Evolutionary conservation across 2,329 filamentous ascomycete species (phyloP).

Genomic region (Exophiala sp.): DNA sequence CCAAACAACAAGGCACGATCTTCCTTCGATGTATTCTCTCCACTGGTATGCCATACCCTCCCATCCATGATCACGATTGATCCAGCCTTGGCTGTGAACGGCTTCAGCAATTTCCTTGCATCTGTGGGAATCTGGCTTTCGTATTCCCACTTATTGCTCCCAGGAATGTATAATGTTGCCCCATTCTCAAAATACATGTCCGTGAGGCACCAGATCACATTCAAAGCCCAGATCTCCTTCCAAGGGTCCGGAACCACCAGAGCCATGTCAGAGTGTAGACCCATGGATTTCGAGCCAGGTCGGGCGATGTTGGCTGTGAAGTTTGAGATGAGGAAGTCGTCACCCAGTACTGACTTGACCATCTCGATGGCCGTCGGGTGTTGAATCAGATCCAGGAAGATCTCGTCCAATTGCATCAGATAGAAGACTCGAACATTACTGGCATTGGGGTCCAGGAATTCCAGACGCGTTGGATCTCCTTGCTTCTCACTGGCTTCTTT

Average conservation of each 20-base stretch:
- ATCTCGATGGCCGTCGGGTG: slow-evolving; percentile 31
- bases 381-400: slow-evolving; percentile 31
- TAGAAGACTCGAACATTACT: slow-evolving; percentile 34
- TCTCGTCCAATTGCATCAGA: slow-evolving; percentile 31
- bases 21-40: slow-evolving; percentile 33
- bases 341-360: slow-evolving; percentile 31
- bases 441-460: slow-evolving; percentile 30
- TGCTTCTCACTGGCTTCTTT: slow-evolving; percentile 26
- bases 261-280: slow-evolving; percentile 35
- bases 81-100: slow-evolving; percentile 34
- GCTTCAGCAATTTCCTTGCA: slow-evolving; percentile 30
- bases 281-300: slow-evolving; percentile 33
- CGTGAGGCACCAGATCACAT: slow-evolving; percentile 35
- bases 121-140: slow-evolving; percentile 17
- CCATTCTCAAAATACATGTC: slow-evolving; percentile 34
- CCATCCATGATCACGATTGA: slow-evolving; percentile 36
- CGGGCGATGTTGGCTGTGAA: slow-evolving; percentile 38
- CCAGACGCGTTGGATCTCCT: slow-evolving; percentile 26
- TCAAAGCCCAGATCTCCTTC: slow-evolving; percentile 24
- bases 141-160: slow-evolving; percentile 8
- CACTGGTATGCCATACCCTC: slow-evolving; percentile 35
- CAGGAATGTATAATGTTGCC: slow-evolving; percentile 23
- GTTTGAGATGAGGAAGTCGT: slow-evolving; percentile 34
- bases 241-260: slow-evolving; percentile 35
- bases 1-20: slow-evolving; percentile 35